Base-by-base conservation (phyloP, 2,329 filamentous ascomycete genomes). In the Sordariomycetes sp. region DNA sequence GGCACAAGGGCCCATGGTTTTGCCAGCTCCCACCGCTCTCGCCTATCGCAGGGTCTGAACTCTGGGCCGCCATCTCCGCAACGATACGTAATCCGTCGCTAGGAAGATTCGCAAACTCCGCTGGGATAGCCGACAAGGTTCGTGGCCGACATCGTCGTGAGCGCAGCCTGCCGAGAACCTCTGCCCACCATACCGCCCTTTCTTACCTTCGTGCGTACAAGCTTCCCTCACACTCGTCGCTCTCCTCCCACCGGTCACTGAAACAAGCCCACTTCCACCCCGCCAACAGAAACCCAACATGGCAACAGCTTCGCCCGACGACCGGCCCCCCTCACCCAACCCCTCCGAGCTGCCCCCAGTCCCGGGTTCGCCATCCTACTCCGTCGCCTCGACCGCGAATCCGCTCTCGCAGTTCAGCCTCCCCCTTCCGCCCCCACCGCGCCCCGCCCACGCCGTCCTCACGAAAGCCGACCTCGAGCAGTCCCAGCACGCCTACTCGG, bases 281-380 rank as follows among this genome's bases (percentile, higher is more conserved):
- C 15, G 15, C 39, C 39, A n/a, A 45, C 15, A 32, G 28, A 32
- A n/a, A 3, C 55, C n/a, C 48, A 52, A 25, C 2, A 57, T 53
- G 55, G 34, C 56, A 13, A 45, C 51, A 13, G 52, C 51, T 42
- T 20, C 56, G 1, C 15, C 51, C 5, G 51, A 51, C n/a, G 51
- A 57, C 28, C 56, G 56, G 15, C 51, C 56, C 22, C 25, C 51
- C 20, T 57, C 56, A 10, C 56, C 56, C 10, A 20, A 36, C 10
- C 56, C 51, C 17, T 57, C 56, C 34, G 51, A 57, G 28, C 52
- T 57, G 10, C 56, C 81, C 20, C 77, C 79, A 1, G 73, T 85
- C n/a, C 82, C 82, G 6, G 70, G 70, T n/a, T 85, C 81, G 20
- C 82, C 82, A 45, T 78, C 81, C 25, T 84, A 80, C 67, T 84